Evolutionary conservation across 306 rosid genomes (phyloP), one percentile per base, ranked within the genome.

Genomic region (Sindora glabra): DNA sequence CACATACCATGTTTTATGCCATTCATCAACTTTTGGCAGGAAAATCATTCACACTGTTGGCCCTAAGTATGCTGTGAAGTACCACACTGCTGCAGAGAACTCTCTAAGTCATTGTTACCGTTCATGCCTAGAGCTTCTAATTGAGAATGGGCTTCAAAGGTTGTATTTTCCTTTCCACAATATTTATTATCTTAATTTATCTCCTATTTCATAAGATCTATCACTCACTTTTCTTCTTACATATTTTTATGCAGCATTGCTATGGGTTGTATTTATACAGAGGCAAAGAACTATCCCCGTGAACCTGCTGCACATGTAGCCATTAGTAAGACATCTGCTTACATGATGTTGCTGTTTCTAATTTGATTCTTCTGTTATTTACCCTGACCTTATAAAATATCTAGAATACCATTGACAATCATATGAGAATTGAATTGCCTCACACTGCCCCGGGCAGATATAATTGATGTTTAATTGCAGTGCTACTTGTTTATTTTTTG

Each of bases 231-330:
- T 37, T 66, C 13, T n/a, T 39, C 65, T 51, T 53, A 32, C 46
- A 56, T 59, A 27, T 56, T 23, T 58, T 30, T 26, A 60, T 84
- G 89, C 85, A 92, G 99, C 78, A 92, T 92, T 78, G 99, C 99
- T 56, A 80, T 64, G 78, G 95, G 94, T 14, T 89, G 99, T 71
- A 92, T 89, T 67, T 92, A 92, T 71, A 76, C 96, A 7, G 99
- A 92, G 58, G 72, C 85, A 65, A 92, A 92, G 80, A 92, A 82
- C 72, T 92, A 92, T 79, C 96, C 99, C 56, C 96, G 99, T 64
- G 99, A 92, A 74, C 95, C 99, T 62, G 99, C 99, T 64, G 96
- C 99, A 10, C 99, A 92, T 76, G 99, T 92, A 46, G 86, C 99
- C 65, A 92, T 92, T 68, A 86, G 99, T 92, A 81, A 92, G 96